Conservation (phyloP, 352 stramenopile genomes). For the Phytophthora hybrid region DNA sequence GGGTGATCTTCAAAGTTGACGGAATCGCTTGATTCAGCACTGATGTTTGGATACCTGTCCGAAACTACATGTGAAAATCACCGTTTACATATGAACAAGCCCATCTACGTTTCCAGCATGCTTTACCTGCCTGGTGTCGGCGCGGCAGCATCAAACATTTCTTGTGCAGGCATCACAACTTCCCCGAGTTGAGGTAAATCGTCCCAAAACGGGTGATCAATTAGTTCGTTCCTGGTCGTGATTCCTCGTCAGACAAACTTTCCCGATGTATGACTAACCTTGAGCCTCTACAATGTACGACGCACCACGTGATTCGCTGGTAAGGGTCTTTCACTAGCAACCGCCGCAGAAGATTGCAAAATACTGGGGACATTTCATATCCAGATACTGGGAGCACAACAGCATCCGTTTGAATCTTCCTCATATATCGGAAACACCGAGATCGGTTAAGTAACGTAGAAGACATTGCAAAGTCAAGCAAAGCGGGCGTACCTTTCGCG, state of each 20-base stretch:
- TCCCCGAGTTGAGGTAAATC: slow-evolving; percentile 35
- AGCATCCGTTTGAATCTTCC: slow-evolving; percentile 74
- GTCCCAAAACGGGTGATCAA: slow-evolving; percentile 79
- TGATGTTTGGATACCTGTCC: slow-evolving; percentile 3
- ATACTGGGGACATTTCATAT: slow-evolving; percentile 61
- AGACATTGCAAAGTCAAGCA: not conserved
- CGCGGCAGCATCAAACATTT: slow-evolving; percentile 54
- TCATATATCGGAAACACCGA: not conserved
- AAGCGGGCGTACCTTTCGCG: slow-evolving; percentile 55
- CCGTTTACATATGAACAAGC: not conserved
- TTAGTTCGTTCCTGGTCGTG: slow-evolving; percentile 61
- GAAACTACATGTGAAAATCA: slow-evolving; percentile 8
- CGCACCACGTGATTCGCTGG: slow-evolving; percentile 78
- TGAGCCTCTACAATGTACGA: slow-evolving; percentile 15
- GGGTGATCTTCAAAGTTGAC: slow-evolving; percentile 5
- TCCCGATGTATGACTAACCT: not conserved
- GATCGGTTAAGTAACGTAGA: not conserved
- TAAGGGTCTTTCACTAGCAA: slow-evolving; percentile 81
- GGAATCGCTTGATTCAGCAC: not conserved
- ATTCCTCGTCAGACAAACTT: slow-evolving; percentile 24
- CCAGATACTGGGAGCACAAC: slow-evolving; percentile 54
- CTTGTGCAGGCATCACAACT: slow-evolving; percentile 64
- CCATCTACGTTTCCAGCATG: not conserved
- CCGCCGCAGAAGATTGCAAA: slow-evolving; percentile 64
- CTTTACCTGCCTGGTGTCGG: not conserved